Percentiles rank a stretch among this genome's conserved stretches.
Evolutionary conservation across 371 early-diverging fungal genomes (phyloP).

Genomic region (Mucor mucedo): DNA sequence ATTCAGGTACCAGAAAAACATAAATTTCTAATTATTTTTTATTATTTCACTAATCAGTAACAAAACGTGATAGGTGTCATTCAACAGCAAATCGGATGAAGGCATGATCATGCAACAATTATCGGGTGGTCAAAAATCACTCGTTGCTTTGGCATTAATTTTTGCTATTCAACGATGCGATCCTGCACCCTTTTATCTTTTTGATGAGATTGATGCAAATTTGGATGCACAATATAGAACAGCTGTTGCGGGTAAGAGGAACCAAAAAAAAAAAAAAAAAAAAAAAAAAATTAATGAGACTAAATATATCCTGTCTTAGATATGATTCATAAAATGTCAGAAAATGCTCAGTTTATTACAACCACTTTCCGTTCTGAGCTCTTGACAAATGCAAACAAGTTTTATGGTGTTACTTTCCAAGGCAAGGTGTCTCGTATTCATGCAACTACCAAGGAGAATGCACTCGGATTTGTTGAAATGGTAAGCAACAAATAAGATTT

Average conservation of each 20-base stretch:
- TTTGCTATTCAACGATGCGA: constrained; percentile 99
- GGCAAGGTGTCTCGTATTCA: constrained; percentile 82
- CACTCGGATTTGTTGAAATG: constrained; percentile 73
- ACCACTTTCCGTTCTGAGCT: constrained; percentile 98
- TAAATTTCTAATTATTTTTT: constrained; percentile 3
- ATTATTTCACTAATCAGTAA: neutral
- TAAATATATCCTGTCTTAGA: constrained; percentile 34
- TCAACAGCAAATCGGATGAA: constrained; percentile 87
- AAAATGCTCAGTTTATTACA: constrained; percentile 95
- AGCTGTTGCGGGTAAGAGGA: constrained; percentile 80
- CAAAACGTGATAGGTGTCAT: constrained; percentile 67
- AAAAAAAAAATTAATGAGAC: neutral
- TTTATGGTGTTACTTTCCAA: constrained; percentile 95
- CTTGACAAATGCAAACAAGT: constrained; percentile 89
- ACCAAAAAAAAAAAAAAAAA: neutral
- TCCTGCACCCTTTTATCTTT: constrained; percentile 99
- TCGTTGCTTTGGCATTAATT: constrained; percentile 97
- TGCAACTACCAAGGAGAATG: constrained; percentile 69
- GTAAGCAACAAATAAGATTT: constrained; percentile 16
- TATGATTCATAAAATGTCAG: constrained; percentile 89
- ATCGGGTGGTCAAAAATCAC: constrained; percentile 99
- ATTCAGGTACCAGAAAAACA: constrained; percentile 64
- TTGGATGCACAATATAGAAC: constrained; percentile 96
- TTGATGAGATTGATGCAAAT: constrained; percentile 99
- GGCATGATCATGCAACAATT: constrained; percentile 95